Conservation (phyloP, 768 basidiomycete species). For the Chiua virens region DNA sequence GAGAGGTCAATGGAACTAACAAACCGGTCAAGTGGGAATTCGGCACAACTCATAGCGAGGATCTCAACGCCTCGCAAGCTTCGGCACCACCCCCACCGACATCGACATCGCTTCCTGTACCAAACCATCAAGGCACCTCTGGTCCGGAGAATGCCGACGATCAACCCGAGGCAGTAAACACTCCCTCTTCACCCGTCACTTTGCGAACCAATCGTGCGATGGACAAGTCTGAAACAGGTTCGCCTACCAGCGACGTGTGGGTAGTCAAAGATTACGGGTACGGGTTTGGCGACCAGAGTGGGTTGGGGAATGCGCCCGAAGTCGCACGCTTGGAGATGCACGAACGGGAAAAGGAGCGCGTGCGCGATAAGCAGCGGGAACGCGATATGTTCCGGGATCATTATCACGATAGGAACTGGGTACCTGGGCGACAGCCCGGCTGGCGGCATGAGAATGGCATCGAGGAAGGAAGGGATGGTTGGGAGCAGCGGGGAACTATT, state of each 20-base stretch:
- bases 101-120: neutral
- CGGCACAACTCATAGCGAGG: slow-evolving; percentile 41
- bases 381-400: slow-evolving; percentile 13
- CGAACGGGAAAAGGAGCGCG: slow-evolving; percentile 25
- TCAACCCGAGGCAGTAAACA: neutral
- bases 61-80: slow-evolving; percentile 4
- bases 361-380: slow-evolving; percentile 13
- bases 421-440: slow-evolving; percentile 13
- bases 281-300: slow-evolving; percentile 55
- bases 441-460: slow-evolving; percentile 28
- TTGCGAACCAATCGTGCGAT: slow-evolving; percentile 1
- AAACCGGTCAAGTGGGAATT: slow-evolving; percentile 53
- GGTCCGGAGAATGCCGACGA: neutral
- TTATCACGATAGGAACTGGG: slow-evolving; percentile 19
- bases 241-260: slow-evolving; percentile 39
- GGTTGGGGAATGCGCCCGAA: slow-evolving; percentile 33
- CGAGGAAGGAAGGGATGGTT: slow-evolving; percentile 22
- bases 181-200: neutral
- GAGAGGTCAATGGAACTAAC: slow-evolving; percentile 11
- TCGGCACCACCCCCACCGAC: neutral
- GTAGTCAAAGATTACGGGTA: slow-evolving; percentile 63
- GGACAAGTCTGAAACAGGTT: slow-evolving; percentile 13
- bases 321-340: slow-evolving; percentile 30
- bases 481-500: slow-evolving; percentile 21
- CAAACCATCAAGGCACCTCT: neutral